Evolutionary conservation across 306 rosid species (phyloP).

Genomic region (Cicer pinnatifidum): DNA sequence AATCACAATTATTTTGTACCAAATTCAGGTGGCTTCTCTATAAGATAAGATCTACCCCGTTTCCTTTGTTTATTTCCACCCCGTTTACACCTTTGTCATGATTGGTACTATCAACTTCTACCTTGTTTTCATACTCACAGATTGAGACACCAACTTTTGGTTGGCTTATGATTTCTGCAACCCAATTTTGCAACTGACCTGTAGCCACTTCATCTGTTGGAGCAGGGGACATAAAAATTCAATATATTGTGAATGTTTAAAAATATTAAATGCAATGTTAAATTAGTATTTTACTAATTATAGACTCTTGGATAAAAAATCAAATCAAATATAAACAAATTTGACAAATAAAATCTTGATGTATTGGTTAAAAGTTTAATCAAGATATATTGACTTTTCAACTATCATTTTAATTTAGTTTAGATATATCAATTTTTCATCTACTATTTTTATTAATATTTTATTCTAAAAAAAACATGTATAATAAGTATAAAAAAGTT

Average conservation of each 20-base stretch:
- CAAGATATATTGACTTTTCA: too few species aligned
- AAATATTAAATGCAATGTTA: too few species aligned
- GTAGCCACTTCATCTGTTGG: slow-evolving; percentile 66
- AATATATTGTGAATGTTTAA: slow-evolving; percentile 6
- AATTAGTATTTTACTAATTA: too few species aligned
- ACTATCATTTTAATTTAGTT: too few species aligned
- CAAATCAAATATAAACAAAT: too few species aligned
- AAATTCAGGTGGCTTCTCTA: neutral
- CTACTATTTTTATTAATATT: too few species aligned
- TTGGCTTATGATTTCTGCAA: slow-evolving; percentile 38
- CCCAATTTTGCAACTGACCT: slow-evolving; percentile 54
- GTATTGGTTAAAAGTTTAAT: too few species aligned
- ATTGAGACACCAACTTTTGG: slow-evolving; percentile 19
- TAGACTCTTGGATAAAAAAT: too few species aligned
- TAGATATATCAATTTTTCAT: too few species aligned
- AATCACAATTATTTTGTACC: slow-evolving; percentile 7
- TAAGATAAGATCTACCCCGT: neutral
- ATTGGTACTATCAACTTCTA: slow-evolving; percentile 41
- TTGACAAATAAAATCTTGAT: too few species aligned
- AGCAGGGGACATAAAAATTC: slow-evolving; percentile 16
- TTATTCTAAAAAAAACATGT: too few species aligned
- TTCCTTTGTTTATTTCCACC: slow-evolving; percentile 29
- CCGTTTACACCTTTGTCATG: slow-evolving; percentile 35
- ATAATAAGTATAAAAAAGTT: too few species aligned
- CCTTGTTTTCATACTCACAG: slow-evolving; percentile 35